phyloP scores from a whole-genome alignment of 176 grass and related monocot genomes.

The Lolium perenne region DNA sequence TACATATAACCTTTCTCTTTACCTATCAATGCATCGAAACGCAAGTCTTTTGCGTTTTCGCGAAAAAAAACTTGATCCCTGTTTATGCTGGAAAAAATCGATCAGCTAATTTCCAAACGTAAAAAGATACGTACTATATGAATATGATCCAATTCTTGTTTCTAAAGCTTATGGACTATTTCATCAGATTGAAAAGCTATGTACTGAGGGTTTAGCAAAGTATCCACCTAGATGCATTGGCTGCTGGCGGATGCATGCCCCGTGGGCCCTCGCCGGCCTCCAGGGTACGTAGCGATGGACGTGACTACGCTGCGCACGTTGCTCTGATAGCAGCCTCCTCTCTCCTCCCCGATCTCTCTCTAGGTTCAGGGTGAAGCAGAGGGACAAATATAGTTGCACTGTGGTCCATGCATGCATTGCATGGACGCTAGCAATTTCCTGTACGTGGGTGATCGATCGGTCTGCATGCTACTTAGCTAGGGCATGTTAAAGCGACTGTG shows the following conservation, averaged over 20 bases:
- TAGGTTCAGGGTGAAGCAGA: background rate
- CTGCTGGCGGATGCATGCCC: background rate
- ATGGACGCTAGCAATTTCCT: background rate
- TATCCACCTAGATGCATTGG: no score
- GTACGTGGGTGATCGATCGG: conserved; percentile 34
- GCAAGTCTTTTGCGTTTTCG: no score
- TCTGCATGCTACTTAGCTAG: background rate
- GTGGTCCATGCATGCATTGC: conserved; percentile 16
- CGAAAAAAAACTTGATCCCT: no score
- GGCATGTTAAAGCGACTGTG: conserved; percentile 18
- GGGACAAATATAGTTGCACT: conserved; percentile 34
- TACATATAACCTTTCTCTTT: no score
- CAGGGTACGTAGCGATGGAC: background rate
- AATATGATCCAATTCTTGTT: no score
- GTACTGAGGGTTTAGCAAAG: no score
- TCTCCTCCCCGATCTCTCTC: background rate
- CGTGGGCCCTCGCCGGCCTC: background rate
- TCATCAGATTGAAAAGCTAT: no score
- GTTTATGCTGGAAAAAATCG: no score
- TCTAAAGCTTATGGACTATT: no score
- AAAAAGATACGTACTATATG: no score
- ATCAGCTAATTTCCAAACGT: no score
- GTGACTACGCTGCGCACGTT: conserved; percentile 43
- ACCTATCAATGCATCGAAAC: no score
- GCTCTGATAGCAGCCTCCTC: background rate